phyloP scores from a whole-genome alignment of 148 eudicot genomes.

The Fagopyrum esculentum region DNA sequence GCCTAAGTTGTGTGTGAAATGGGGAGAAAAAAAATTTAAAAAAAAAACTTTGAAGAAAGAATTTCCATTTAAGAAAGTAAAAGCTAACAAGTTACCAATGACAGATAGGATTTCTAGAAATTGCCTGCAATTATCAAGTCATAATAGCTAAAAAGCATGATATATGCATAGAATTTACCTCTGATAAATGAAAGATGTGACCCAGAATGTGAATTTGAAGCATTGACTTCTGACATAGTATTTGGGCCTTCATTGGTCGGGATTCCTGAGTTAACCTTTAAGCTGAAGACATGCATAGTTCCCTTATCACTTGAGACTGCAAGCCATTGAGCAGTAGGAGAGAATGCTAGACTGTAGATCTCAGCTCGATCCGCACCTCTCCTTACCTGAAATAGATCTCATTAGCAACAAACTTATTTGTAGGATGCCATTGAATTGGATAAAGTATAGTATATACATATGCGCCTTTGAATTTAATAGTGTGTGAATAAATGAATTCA shows the following conservation, averaged over 20 bases:
- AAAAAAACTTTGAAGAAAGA: not conserved
- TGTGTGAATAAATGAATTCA: not conserved
- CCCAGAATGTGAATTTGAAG: slow-evolving; percentile 35
- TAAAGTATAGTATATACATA: not conserved
- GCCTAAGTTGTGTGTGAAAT: not conserved
- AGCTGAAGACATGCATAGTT: slow-evolving; percentile 73
- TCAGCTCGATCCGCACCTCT: slow-evolving; percentile 94
- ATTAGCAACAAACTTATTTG: not conserved
- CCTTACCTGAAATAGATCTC: slow-evolving; percentile 46
- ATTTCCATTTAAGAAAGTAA: not conserved
- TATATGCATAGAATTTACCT: slow-evolving; percentile 30
- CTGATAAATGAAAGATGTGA: slow-evolving; percentile 68
- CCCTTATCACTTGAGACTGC: slow-evolving; percentile 96
- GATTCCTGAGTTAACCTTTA: slow-evolving; percentile 49
- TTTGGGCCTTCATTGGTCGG: slow-evolving; percentile 36
- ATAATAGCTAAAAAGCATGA: not conserved
- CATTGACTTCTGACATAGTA: slow-evolving; percentile 33
- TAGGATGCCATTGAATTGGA: not conserved
- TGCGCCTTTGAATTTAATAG: not conserved
- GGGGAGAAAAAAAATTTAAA: not conserved
- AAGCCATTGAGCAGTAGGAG: slow-evolving; percentile 80
- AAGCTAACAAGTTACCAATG: not conserved
- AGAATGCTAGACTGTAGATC: slow-evolving; percentile 77
- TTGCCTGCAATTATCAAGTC: not conserved
- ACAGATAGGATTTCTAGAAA: not conserved